These are phyloP conservation scores for Fomitopsis betulina DNA, from an alignment of 1,284 basidiomycete genomes.

Conservation along the genomic window DNA sequence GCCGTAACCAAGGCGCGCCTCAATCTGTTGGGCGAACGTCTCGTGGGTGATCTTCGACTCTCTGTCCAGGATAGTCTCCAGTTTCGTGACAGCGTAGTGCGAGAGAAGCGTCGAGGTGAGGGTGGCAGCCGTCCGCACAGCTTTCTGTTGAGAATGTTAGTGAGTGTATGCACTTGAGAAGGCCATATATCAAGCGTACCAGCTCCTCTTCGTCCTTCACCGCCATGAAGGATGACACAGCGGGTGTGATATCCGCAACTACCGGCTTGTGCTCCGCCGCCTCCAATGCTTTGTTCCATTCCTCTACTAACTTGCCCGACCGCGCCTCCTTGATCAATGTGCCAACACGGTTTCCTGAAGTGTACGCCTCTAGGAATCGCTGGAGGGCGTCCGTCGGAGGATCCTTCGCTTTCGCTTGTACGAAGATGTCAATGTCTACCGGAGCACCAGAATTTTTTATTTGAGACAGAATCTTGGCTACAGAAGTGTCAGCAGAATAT, in stretches of 20 bases:
- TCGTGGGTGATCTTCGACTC: constrained; percentile 91
- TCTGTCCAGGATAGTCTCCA: constrained; percentile 89
- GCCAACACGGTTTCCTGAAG: constrained; percentile 58
- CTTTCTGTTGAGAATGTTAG: constrained; percentile 51
- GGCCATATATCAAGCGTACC: constrained; percentile 41
- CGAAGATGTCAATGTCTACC: constrained; percentile 62
- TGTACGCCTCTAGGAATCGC: constrained; percentile 56
- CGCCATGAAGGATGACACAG: constrained; percentile 77
- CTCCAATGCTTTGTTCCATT: constrained; percentile 68
- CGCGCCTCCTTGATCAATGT: constrained; percentile 74
- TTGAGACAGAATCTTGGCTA: constrained; percentile 75
- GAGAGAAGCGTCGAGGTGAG: constrained; percentile 85
- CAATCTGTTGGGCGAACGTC: constrained; percentile 78
- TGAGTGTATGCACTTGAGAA: neutral
- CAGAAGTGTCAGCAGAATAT: constrained; percentile 12
- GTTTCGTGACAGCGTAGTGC: constrained; percentile 83
- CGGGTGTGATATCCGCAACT: constrained; percentile 72
- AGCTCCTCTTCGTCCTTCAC: constrained; percentile 91
- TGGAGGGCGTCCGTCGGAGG: constrained; percentile 62
- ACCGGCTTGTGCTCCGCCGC: constrained; percentile 61
- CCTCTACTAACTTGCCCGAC: constrained; percentile 74
- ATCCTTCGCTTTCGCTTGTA: constrained; percentile 73
- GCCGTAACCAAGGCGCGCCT: constrained; percentile 82
- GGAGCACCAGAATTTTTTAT: constrained; percentile 49
- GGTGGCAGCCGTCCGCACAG: constrained; percentile 67